A percentile compares a stretch with the other conserved stretches of the same genome.
Conservation (phyloP, 1,284 basidiomycete species). For the Ceratobasidium sp. region DNA sequence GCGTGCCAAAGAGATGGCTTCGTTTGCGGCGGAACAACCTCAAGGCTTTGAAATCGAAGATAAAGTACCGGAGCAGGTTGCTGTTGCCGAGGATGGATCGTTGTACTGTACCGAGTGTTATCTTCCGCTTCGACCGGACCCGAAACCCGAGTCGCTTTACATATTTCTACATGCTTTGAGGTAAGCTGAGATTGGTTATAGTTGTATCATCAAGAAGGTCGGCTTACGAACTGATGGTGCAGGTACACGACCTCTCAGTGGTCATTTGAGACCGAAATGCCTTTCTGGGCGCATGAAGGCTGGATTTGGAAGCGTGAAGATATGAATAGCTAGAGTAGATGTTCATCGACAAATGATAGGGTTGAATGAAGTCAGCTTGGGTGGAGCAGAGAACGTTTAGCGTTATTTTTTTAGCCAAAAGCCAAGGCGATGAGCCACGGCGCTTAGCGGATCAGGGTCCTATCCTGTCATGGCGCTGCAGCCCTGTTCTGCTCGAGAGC, state of each 20-base stretch:
- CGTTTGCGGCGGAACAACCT: conserved; percentile 22
- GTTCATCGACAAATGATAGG: too few species aligned
- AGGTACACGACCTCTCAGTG: conserved; percentile 70
- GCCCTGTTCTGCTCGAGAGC: background rate
- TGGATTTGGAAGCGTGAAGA: conserved; percentile 59
- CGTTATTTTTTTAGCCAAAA: too few species aligned
- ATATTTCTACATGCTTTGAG: conserved; percentile 93
- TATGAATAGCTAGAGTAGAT: background rate
- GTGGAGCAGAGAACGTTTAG: too few species aligned
- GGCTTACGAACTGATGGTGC: background rate
- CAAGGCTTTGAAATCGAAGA: conserved; percentile 26
- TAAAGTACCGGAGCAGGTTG: conserved; percentile 39
- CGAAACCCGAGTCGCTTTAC: conserved; percentile 88
- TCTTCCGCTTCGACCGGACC: conserved; percentile 90
- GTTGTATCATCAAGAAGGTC: background rate
- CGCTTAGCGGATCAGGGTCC: conserved; percentile 34
- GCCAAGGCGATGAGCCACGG: conserved; percentile 10
- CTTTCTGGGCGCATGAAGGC: conserved; percentile 76
- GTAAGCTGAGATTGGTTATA: conserved; percentile 67
- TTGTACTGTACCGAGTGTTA: conserved; percentile 89
- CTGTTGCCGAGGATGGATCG: conserved; percentile 50
- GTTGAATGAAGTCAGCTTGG: too few species aligned
- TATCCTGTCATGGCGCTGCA: background rate
- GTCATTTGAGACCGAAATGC: conserved; percentile 80
- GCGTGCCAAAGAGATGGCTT: conserved; percentile 23